Percentiles rank a stretch among this genome's conserved stretches.
These are phyloP conservation scores for Brassica juncea DNA, from an alignment of 345 rosid species.

Conservation along the genomic window DNA sequence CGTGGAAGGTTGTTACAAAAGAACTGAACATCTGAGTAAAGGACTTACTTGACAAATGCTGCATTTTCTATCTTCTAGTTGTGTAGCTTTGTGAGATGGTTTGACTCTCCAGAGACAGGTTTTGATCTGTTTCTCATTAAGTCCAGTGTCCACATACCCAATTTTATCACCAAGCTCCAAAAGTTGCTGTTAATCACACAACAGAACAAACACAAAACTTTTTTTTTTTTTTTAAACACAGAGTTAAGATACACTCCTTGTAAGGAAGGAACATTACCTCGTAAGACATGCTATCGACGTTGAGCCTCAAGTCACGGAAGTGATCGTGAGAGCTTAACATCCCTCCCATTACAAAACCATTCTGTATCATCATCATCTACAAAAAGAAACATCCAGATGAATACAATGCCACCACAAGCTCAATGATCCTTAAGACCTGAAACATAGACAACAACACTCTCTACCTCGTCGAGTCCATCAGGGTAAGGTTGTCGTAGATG, in stretches of 20 bases:
- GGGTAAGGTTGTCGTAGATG: conserved; percentile 76
- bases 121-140: conserved; percentile 71
- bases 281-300: conserved; percentile 49
- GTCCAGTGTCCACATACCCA: conserved; percentile 82
- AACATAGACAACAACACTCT: not conserved
- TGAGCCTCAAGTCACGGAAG: conserved; percentile 46
- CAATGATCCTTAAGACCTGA: not conserved
- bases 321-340: conserved; percentile 36
- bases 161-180: conserved; percentile 91
- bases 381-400: not conserved
- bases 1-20: not conserved
- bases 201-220: conserved; percentile 2
- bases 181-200: conserved; percentile 57
- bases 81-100: conserved; percentile 38
- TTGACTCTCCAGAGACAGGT: conserved; percentile 63
- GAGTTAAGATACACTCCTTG: not conserved
- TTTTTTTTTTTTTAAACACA: not conserved
- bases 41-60: conserved; percentile 78
- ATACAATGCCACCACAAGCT: not conserved
- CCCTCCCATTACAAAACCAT: conserved; percentile 48
- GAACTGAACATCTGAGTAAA: not conserved
- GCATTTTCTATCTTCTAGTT: conserved; percentile 67
- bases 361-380: conserved; percentile 45
- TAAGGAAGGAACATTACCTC: conserved; percentile 30
- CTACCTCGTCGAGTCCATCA: conserved; percentile 85